Percentiles rank a stretch among this genome's conserved stretches.
These are phyloP conservation scores for Jatropha curcas DNA, from an alignment of 345 rosid genomes.

Conservation along the genomic window DNA sequence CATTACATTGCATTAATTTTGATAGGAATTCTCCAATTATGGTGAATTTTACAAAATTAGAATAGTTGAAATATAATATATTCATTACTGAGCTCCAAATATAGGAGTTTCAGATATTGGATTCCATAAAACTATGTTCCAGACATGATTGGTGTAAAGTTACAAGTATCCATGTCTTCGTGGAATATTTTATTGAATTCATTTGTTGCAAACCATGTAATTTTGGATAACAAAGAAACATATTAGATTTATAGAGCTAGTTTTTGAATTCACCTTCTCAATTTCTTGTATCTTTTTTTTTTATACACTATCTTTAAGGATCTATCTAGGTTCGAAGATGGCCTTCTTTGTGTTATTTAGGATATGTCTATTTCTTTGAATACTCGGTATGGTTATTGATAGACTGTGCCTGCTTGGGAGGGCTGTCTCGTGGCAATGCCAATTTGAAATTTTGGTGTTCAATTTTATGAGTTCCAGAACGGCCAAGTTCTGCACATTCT, in stretches of 20 bases:
- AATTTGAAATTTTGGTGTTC: not conserved
- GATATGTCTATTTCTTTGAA: not conserved
- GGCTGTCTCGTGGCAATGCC: not conserved
- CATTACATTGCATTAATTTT: not conserved
- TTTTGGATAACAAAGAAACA: not conserved
- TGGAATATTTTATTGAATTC: not conserved
- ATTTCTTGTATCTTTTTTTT: not conserved
- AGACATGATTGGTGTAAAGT: not conserved
- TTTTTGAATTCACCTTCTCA: not conserved
- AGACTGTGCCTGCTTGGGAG: not conserved
- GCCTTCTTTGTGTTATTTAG: slow-evolving; percentile 1
- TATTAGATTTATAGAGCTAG: not conserved
- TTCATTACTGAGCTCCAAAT: no score
- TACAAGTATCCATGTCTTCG: not conserved
- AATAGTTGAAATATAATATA: not conserved
- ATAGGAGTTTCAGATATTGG: not conserved
- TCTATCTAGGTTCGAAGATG: not conserved
- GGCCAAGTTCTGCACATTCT: not conserved
- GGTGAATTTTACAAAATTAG: not conserved
- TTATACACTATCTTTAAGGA: not conserved
- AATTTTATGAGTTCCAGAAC: not conserved
- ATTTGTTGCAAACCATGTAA: not conserved
- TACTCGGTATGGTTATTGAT: not conserved
- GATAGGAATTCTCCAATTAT: not conserved
- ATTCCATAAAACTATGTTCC: not conserved